These are phyloP conservation scores for Xylaria sp. DNA, from an alignment of 2,329 filamentous ascomycete genomes.

Conservation along the genomic window DNA sequence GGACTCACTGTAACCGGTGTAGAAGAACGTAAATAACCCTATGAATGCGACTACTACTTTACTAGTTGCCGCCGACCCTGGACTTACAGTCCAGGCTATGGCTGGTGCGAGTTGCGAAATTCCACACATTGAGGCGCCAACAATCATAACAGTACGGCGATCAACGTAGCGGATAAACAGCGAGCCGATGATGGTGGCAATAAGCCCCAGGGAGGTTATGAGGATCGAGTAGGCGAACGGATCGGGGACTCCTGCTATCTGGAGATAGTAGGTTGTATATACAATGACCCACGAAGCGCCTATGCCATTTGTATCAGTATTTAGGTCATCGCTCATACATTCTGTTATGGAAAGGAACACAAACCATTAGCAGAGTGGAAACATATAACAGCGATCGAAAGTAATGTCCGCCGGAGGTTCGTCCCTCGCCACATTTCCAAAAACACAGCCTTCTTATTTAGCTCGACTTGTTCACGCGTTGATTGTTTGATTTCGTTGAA, in stretches of 20 bases:
- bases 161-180: conserved; percentile 41
- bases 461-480: conserved; percentile 38
- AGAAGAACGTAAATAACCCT: conserved; percentile 43
- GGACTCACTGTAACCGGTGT: conserved; percentile 41
- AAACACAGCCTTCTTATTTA: conserved; percentile 37
- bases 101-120: conserved; percentile 43
- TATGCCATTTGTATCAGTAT: background rate
- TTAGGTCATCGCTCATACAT: background rate
- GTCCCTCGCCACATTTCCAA: conserved; percentile 43
- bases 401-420: conserved; percentile 39
- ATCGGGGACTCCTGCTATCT: conserved; percentile 41
- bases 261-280: too few species aligned
- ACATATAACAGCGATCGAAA: conserved; percentile 42
- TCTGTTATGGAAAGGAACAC: background rate
- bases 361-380: conserved; percentile 42
- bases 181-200: conserved; percentile 41
- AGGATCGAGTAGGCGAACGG: conserved; percentile 44
- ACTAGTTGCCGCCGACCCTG: conserved; percentile 32
- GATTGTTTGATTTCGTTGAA: conserved; percentile 42
- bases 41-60: conserved; percentile 42
- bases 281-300: too few species aligned
- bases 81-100: conserved; percentile 40
- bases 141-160: conserved; percentile 41
- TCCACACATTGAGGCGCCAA: conserved; percentile 41
- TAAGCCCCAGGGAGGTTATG: conserved; percentile 43